phyloP scores from a whole-genome alignment of 2,329 filamentous ascomycete genomes.

The Colletotrichum acutatum region DNA sequence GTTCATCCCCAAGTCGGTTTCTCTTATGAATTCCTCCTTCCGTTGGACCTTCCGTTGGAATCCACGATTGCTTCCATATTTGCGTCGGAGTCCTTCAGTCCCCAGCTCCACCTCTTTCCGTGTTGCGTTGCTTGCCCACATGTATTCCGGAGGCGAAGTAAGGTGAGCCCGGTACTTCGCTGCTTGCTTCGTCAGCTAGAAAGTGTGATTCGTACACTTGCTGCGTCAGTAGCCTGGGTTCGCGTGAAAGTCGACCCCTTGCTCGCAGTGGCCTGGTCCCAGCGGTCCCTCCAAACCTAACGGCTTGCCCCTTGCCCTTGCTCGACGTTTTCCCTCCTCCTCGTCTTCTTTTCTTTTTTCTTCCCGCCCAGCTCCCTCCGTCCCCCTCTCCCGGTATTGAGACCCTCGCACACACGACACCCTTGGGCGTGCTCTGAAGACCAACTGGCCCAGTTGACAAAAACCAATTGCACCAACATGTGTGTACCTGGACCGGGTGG shows the following conservation, averaged over 20 bases:
- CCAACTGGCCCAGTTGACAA: neutral
- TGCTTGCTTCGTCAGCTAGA: neutral
- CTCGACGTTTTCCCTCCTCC: neutral
- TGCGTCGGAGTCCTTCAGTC: no score
- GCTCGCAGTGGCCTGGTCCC: neutral
- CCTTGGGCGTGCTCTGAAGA: neutral
- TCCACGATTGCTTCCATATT: neutral
- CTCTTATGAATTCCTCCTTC: neutral
- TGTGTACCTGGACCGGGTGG: conserved; percentile 21
- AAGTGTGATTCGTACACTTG: neutral
- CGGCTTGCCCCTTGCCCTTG: neutral
- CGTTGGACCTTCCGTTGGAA: neutral
- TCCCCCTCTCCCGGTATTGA: neutral
- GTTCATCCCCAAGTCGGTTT: neutral
- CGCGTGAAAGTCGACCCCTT: neutral
- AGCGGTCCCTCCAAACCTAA: neutral
- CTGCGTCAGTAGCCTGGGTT: neutral
- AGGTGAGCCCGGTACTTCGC: neutral
- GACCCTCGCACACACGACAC: neutral
- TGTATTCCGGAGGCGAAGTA: neutral
- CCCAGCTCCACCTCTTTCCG: neutral
- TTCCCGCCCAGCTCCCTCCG: neutral
- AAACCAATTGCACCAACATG: conserved; percentile 2
- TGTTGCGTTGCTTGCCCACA: neutral
- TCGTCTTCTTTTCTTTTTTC: neutral